These are phyloP conservation scores for Rhodosporidiobolus sp. DNA, from an alignment of 768 basidiomycete species.

Conservation along the genomic window DNA sequence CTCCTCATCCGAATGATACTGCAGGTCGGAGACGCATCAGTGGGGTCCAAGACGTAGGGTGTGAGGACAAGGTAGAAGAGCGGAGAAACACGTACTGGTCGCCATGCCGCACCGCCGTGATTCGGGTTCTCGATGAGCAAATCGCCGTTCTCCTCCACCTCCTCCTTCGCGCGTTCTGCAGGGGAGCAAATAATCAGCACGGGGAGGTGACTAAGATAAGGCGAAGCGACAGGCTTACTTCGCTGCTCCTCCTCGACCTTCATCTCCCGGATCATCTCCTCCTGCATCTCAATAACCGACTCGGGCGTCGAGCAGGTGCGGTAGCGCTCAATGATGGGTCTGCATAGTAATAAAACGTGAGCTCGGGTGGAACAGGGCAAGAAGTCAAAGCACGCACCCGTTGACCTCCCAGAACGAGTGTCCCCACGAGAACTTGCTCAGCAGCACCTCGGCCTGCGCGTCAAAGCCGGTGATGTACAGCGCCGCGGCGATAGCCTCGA, in stretches of 20 bases:
- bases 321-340: slow-evolving; percentile 70
- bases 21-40: no score
- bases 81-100: neutral
- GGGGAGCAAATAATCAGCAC: neutral
- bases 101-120: slow-evolving; percentile 34
- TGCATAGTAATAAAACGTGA: slow-evolving; percentile 45
- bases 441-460: slow-evolving; percentile 69
- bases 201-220: rapidly evolving
- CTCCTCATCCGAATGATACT: slow-evolving; percentile 35
- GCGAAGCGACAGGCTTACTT: slow-evolving; percentile 14
- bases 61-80: no score
- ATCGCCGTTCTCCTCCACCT: slow-evolving; percentile 37
- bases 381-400: slow-evolving; percentile 52
- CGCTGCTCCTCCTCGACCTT: slow-evolving; percentile 40
- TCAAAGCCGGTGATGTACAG: slow-evolving; percentile 91
- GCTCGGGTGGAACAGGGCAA: neutral
- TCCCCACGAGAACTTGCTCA: slow-evolving; percentile 88
- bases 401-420: slow-evolving; percentile 83
- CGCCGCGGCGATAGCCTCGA: slow-evolving; percentile 72
- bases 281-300: slow-evolving; percentile 58
- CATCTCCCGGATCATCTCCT: slow-evolving; percentile 55
- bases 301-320: slow-evolving; percentile 67
- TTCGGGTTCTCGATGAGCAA: slow-evolving; percentile 43
- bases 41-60: no score
- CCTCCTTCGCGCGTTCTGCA: slow-evolving; percentile 29